Evolutionary conservation across 2,329 filamentous ascomycete genomes (phyloP), one percentile per base, ranked within the genome.

Genomic region (Phialocephala sp.): DNA sequence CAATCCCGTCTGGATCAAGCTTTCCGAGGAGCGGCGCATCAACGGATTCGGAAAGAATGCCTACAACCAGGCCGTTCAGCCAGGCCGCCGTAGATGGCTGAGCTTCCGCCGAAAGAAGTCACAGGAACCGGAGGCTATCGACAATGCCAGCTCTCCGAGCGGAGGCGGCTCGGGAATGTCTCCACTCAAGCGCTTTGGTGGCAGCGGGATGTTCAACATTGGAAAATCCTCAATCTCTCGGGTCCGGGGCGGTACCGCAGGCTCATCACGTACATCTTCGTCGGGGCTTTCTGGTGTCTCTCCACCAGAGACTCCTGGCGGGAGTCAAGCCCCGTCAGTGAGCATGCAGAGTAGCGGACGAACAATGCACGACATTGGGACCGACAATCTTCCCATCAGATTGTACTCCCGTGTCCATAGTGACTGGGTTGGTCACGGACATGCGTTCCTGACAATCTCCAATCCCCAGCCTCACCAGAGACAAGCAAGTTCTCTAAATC

Each of bases 351-450:
- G 68, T n/a, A 60, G 63, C 62, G 66, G 67, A 6, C 37, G 66
- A 14, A 55, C 57, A 8, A 61, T 70, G 32, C 54, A 83, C 80
- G 86, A 88, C 22, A 78, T 89, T 24, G 91, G 89, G 62, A 88
- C 92, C 64, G 89, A 89, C 62, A 93, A 95, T 73, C 88, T 94
- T 60, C 94, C 94, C 72, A 92, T 97, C 72, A 86, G 93, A 41
- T 85, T 98, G 14, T 97, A 98, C 77, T 83, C 92, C 58, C 89
- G 94, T 59, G 90, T 93, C 66, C 83, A 86, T 1, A 83, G 87
- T 14, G 88, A 88, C 59, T 99, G 95, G 95, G 89, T 93, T 67
- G 94, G 98, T 76, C 89, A 94, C 81, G 94, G 95, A 69, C 89
- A 92, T 72, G 96, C 93, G 66, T 84, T 88, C 43, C 81, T 99